Percentiles rank a stretch among this genome's conserved stretches.
phyloP scores from a whole-genome alignment of 2,329 filamentous ascomycete species.

The Fusarium sp. region DNA sequence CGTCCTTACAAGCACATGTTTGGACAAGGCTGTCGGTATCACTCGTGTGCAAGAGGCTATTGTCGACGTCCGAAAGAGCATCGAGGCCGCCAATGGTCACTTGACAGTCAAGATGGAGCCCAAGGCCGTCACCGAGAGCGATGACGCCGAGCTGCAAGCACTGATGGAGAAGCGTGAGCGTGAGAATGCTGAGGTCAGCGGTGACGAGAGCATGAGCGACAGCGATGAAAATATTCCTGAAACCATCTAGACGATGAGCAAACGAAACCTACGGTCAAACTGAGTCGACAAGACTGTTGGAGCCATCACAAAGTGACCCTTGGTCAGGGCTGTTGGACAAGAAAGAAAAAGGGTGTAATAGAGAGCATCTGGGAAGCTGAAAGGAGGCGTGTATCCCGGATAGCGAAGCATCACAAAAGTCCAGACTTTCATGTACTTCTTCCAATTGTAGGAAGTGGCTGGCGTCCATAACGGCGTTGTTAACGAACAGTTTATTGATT shows the following conservation, averaged over 20 bases:
- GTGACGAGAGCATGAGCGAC: conserved; percentile 95
- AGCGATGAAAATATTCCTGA: conserved; percentile 82
- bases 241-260: conserved; percentile 52
- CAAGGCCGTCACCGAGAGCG: conserved; percentile 98
- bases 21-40: conserved; percentile 93
- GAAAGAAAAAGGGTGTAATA: conserved; percentile 44
- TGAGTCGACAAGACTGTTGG: conserved; percentile 37
- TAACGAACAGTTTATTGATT: conserved; percentile 45
- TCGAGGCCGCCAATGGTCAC: conserved; percentile 81
- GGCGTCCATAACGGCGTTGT: conserved; percentile 48
- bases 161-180: conserved; percentile 99
- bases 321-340: conserved; percentile 43
- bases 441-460: conserved; percentile 45
- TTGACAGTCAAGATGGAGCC: conserved; percentile 97
- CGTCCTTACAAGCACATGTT: conserved; percentile 92
- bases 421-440: conserved; percentile 49
- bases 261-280: conserved; percentile 30
- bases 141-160: conserved; percentile 95
- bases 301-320: conserved; percentile 31
- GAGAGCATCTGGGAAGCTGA: conserved; percentile 42
- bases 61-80: conserved; percentile 84
- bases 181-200: conserved; percentile 97
- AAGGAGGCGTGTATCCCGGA: conserved; percentile 38
- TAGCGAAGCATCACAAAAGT: conserved; percentile 48
- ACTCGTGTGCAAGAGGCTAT: conserved; percentile 89